These are phyloP conservation scores for Hordeum marinum DNA, from an alignment of 176 grass and related monocot genomes.

Conservation along the genomic window DNA sequence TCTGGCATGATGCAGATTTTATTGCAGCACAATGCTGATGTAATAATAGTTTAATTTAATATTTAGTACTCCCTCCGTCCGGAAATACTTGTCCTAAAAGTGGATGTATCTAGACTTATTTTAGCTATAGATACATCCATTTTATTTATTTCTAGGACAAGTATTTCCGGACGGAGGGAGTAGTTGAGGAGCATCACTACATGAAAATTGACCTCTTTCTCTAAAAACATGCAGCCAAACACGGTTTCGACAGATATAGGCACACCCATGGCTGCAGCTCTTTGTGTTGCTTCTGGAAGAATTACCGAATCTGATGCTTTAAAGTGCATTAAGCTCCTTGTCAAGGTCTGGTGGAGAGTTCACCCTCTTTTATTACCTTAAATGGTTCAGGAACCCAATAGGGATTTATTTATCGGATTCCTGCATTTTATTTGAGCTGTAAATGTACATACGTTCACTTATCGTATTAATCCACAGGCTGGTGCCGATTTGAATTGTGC, in stretches of 20 bases:
- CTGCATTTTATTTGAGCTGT: neutral
- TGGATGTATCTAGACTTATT: too few relatives aligned
- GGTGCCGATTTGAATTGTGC: conserved; percentile 34
- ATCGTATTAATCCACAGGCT: conserved; percentile 8
- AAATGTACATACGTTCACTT: neutral
- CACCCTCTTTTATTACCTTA: neutral
- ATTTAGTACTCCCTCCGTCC: too few relatives aligned
- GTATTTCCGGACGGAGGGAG: too few relatives aligned
- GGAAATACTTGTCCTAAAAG: too few relatives aligned
- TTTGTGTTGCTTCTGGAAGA: conserved; percentile 26
- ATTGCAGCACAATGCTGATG: conserved; percentile 42
- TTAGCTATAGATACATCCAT: too few relatives aligned
- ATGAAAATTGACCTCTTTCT: neutral
- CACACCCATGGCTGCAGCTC: conserved; percentile 23
- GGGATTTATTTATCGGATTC: neutral
- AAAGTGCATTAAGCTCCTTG: conserved; percentile 32
- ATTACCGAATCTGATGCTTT: conserved; percentile 11
- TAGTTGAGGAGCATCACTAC: neutral
- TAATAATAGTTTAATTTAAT: conserved; percentile 14
- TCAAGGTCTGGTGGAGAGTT: conserved; percentile 1
- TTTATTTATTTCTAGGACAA: too few relatives aligned
- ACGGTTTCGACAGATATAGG: neutral
- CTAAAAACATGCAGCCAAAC: conserved; percentile 21
- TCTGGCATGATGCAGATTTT: conserved; percentile 28
- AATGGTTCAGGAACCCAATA: neutral